These are phyloP conservation scores for Colletotrichum filicis DNA, from an alignment of 2,329 filamentous ascomycete genomes.

Conservation along the genomic window DNA sequence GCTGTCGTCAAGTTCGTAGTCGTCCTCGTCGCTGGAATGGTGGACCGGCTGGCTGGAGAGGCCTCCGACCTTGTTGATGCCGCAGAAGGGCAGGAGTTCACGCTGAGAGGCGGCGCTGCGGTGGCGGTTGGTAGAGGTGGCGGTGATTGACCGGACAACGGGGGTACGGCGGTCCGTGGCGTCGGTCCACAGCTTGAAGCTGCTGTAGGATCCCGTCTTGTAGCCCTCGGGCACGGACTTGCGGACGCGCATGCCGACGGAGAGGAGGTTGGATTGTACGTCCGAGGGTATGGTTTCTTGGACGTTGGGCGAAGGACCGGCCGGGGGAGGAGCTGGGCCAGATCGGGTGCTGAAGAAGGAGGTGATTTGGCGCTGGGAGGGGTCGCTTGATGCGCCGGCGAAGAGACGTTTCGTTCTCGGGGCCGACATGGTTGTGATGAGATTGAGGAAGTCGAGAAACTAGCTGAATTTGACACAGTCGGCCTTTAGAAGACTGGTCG, in stretches of 20 bases:
- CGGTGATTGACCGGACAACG: constrained; percentile 37
- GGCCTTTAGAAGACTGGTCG: not conserved
- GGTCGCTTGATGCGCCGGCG: constrained; percentile 67
- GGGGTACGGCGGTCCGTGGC: constrained; percentile 16
- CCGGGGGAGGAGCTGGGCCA: constrained; percentile 32
- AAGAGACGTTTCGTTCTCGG: constrained; percentile 71
- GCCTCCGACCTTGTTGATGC: constrained; percentile 80
- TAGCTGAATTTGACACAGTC: constrained; percentile 3
- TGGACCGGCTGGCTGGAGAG: constrained; percentile 67
- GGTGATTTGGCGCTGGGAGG: constrained; percentile 71
- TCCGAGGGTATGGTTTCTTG: constrained; percentile 68
- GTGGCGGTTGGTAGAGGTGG: constrained; percentile 34
- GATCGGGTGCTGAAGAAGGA: constrained; percentile 63
- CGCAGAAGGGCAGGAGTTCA: constrained; percentile 84
- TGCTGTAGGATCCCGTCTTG: constrained; percentile 73
- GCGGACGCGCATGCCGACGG: constrained; percentile 92
- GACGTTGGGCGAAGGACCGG: constrained; percentile 29
- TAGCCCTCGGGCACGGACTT: constrained; percentile 95
- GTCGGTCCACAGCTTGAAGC: constrained; percentile 64
- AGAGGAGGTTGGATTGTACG: constrained; percentile 85
- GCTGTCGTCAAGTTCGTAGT: constrained; percentile 38
- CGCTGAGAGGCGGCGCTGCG: constrained; percentile 49
- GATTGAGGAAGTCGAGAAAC: constrained; percentile 1
- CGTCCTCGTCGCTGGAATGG: constrained; percentile 36
- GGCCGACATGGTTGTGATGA: constrained; percentile 55